phyloP scores from a whole-genome alignment of 441 rosid genomes.

The Gossypium davidsonii region DNA sequence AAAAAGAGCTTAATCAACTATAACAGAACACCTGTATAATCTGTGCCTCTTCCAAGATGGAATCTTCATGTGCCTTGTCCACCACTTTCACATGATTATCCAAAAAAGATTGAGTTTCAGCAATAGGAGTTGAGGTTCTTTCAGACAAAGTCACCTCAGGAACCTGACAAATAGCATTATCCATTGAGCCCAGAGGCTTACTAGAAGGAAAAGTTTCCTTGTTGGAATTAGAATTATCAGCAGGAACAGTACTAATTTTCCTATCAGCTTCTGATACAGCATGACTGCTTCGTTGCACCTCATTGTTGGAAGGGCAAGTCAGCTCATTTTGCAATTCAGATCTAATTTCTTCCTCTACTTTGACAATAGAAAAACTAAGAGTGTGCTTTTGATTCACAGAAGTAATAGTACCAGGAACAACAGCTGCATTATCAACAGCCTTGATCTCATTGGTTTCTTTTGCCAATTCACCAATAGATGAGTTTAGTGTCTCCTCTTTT shows the following conservation, averaged over 20 bases:
- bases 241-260: not conserved
- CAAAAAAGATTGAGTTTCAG: conserved; percentile 43
- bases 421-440: conserved; percentile 25
- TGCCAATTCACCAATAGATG: conserved; percentile 35
- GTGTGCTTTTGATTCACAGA: conserved; percentile 28
- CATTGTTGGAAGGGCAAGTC: conserved; percentile 31
- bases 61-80: conserved; percentile 69
- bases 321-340: conserved; percentile 40
- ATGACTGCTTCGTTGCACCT: conserved; percentile 34
- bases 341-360: conserved; percentile 41
- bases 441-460: conserved; percentile 39
- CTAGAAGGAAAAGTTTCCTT: conserved; percentile 28
- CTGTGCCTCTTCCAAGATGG: conserved; percentile 85
- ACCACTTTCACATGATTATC: conserved; percentile 30
- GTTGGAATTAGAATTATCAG: conserved; percentile 26
- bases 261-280: conserved; percentile 29
- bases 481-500: conserved; percentile 31
- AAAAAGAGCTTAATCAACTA: conserved; percentile 8
- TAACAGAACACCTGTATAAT: conserved; percentile 59
- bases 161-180: conserved; percentile 33
- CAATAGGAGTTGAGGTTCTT: conserved; percentile 29
- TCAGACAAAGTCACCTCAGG: conserved; percentile 29
- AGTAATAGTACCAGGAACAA: conserved; percentile 24
- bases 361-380: conserved; percentile 28
- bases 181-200: conserved; percentile 34